phyloP scores from a whole-genome alignment of 1,284 basidiomycete species.

The Cutaneotrichosporon daszewskae region DNA sequence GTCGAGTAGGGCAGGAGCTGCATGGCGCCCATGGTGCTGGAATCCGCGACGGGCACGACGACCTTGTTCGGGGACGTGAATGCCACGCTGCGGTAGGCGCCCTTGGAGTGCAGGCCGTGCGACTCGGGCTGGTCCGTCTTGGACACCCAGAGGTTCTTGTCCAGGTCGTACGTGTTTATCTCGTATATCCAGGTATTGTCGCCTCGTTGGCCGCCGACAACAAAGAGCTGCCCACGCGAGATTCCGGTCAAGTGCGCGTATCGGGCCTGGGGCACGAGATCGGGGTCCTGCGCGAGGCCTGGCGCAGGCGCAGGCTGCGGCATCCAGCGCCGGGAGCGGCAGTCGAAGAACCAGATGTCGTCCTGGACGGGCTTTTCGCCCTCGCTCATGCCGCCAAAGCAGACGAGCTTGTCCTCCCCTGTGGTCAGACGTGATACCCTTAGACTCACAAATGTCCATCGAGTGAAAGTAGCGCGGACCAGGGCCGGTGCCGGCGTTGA shows the following conservation, averaged over 20 bases:
- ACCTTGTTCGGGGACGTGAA: slow-evolving; percentile 65
- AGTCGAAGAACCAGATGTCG: slow-evolving; percentile 79
- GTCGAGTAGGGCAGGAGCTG: slow-evolving; percentile 24
- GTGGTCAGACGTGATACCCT: slow-evolving; percentile 4
- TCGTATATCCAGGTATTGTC: slow-evolving; percentile 71
- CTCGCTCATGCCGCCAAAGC: slow-evolving; percentile 81
- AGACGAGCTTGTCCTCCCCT: slow-evolving; percentile 81
- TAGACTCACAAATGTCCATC: slow-evolving; percentile 69
- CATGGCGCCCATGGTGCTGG: slow-evolving; percentile 9
- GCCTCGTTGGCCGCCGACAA: slow-evolving; percentile 86
- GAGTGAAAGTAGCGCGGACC: slow-evolving; percentile 84
- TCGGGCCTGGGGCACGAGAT: slow-evolving; percentile 64
- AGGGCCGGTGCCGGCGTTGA: slow-evolving; percentile 55
- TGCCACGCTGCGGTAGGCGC: slow-evolving; percentile 85
- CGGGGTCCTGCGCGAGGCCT: slow-evolving; percentile 25
- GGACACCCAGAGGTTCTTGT: slow-evolving; percentile 62
- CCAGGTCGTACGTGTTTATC: slow-evolving; percentile 77
- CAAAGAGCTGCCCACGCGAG: slow-evolving; percentile 72
- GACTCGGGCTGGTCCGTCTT: slow-evolving; percentile 59
- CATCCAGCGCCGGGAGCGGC: slow-evolving; percentile 65
- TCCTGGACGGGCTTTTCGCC: slow-evolving; percentile 68
- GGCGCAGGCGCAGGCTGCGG: slow-evolving; percentile 32
- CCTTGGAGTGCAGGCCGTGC: slow-evolving; percentile 72
- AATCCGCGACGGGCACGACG: slow-evolving; percentile 52
- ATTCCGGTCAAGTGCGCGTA: slow-evolving; percentile 87